Evolutionary conservation across 2,329 filamentous ascomycete species (phyloP), one percentile per base, ranked within the genome.

Genomic region (Nigrospora osmanthi): DNA sequence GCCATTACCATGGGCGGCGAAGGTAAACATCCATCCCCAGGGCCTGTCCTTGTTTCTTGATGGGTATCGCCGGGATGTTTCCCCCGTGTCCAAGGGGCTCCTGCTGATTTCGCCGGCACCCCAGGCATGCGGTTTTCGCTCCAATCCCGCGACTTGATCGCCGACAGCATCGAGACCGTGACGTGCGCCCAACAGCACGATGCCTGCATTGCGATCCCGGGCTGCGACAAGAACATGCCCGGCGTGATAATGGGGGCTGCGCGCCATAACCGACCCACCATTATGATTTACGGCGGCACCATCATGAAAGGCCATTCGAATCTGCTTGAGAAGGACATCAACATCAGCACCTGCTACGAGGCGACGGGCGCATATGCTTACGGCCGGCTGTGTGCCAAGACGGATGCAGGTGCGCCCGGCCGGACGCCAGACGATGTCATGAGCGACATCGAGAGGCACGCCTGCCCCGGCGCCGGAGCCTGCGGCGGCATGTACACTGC

Each of bases 211-310:
- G 95, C 89, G 43, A 86, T 98, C 58, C 93, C 93, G 13, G 93
- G 93, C 40, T 98, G 93, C 69, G 93, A 98, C 78, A 98, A 98
- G 81, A 98, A 98, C 72, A 97, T 98, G 93, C 89, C 89, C 1
- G 87, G 87, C 66, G 87, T 93, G 12, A 71, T 89, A 57, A 93
- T 93, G 59, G 93, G 90, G 1, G 88, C 91, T 59, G 87, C 87
- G 11, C 79, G 89, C 47, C 87, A 93, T 67, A 95, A 95, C 66
- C 78, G 90, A 12, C 90, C 89, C 6, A 90, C 87, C 38, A 71
- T 95, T 60, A 95, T 95, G 89, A 84, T 96, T 48, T 96, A 95
- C 62, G 90, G 90, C 43, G 89, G 89, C 35, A 87, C 87, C 15
- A 95, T 95, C 58, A 81, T 82, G 58, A 87, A 87, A 49, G 89